phyloP scores from a whole-genome alignment of 768 basidiomycete genomes.

The Phylloporus scabripes region DNA sequence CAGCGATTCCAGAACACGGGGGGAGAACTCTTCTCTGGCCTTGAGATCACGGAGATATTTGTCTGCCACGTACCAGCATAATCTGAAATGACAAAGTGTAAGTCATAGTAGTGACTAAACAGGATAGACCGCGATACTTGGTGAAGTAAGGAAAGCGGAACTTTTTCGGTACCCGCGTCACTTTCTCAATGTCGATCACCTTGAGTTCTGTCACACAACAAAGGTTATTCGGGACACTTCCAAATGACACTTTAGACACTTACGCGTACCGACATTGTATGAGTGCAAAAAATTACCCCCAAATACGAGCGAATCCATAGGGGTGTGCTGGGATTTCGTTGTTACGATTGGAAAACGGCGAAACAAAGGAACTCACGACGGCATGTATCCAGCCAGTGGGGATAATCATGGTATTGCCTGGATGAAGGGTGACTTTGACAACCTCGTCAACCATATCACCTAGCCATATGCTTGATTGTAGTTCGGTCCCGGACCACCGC shows the following conservation, averaged over 20 bases:
- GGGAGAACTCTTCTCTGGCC: conserved; percentile 43
- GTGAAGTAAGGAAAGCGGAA: conserved; percentile 83
- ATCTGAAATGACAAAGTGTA: conserved; percentile 36
- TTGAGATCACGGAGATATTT: conserved; percentile 72
- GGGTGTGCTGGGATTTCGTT: conserved; percentile 62
- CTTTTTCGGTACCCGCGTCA: conserved; percentile 88
- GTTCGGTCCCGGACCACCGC: conserved; percentile 88
- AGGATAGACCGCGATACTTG: conserved; percentile 41
- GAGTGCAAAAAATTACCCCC: conserved; percentile 98
- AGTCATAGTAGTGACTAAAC: conserved; percentile 8
- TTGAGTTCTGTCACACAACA: conserved; percentile 58
- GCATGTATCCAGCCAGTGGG: conserved; percentile 98
- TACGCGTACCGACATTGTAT: conserved; percentile 81
- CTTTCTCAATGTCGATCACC: conserved; percentile 87
- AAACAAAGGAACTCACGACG: conserved; percentile 54
- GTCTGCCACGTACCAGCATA: conserved; percentile 90
- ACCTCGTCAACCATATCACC: conserved; percentile 93
- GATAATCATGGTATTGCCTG: conserved; percentile 89
- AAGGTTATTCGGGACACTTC: conserved; percentile 8
- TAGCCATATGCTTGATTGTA: conserved; percentile 84
- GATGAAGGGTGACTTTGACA: conserved; percentile 67
- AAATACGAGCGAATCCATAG: conserved; percentile 88
- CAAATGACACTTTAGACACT: conserved; percentile 22
- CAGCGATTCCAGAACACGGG: conserved; percentile 67
- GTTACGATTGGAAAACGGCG: not conserved